Percentiles rank a stretch among this genome's conserved stretches.
Conservation (phyloP, 352 stramenopile genomes). For the Aphanomyces invadans region DNA sequence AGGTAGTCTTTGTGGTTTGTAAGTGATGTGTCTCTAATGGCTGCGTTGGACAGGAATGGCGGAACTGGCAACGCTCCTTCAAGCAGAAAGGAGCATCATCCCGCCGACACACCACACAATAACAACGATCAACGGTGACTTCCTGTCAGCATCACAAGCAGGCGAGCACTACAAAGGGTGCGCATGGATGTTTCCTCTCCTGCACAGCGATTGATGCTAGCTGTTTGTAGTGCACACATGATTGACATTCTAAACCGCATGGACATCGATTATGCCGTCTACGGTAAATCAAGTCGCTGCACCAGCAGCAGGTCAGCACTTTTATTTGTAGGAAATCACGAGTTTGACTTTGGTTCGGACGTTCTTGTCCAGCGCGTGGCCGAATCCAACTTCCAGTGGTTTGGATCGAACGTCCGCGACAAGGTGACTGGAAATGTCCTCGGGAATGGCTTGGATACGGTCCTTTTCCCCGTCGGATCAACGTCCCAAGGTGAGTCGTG, state of each 20-base stretch:
- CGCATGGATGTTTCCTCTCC: conserved; percentile 15
- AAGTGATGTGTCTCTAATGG: not conserved
- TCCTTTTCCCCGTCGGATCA: not conserved
- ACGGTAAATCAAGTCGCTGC: not conserved
- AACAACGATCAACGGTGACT: conserved; percentile 71
- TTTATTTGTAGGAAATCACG: conserved; percentile 54
- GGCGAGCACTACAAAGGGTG: conserved; percentile 56
- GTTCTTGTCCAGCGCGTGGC: conserved; percentile 46
- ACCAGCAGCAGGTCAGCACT: not conserved
- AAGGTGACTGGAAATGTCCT: conserved; percentile 8
- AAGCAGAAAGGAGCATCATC: conserved; percentile 37
- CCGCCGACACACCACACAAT: conserved; percentile 44
- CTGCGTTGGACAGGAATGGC: conserved; percentile 33
- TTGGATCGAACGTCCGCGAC: conserved; percentile 61
- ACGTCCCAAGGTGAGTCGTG: not conserved
- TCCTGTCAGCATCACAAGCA: conserved; percentile 61
- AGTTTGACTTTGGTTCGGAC: conserved; percentile 63
- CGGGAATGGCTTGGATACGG: not conserved
- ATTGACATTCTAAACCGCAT: conserved; percentile 71
- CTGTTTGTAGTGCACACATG: conserved; percentile 48
- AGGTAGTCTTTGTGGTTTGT: conserved; percentile 24
- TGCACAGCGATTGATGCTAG: not conserved
- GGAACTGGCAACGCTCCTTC: conserved; percentile 54
- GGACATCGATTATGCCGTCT: conserved; percentile 59
- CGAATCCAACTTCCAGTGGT: conserved; percentile 60